Evolutionary conservation across 1,139 yeast genomes (phyloP).

Genomic region (Diutina mesorugosa): DNA sequence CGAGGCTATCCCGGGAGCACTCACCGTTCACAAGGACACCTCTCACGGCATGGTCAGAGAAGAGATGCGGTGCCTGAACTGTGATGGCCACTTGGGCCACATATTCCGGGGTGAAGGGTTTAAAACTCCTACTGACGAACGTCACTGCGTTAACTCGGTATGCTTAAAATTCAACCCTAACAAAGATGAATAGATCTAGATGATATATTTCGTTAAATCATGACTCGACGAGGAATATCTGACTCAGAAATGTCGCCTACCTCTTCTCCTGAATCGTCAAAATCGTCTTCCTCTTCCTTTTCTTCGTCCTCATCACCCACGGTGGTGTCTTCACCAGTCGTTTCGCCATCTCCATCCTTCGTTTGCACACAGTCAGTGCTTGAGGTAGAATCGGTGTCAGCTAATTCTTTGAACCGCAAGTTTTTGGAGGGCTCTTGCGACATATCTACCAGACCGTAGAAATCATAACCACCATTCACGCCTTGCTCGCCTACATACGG

Average conservation of each 20-base stretch:
- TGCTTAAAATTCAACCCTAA: constrained; percentile 40
- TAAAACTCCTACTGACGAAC: constrained; percentile 75
- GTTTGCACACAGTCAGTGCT: neutral
- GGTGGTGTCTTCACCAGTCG: neutral
- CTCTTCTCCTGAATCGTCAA: neutral
- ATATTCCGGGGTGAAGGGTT: constrained; percentile 93
- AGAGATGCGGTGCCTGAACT: constrained; percentile 79
- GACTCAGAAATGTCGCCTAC: neutral
- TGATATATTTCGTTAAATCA: neutral
- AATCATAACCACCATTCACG: neutral
- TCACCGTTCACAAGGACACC: constrained; percentile 46
- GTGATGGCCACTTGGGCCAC: constrained; percentile 94
- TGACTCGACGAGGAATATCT: neutral
- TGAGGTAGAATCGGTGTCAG: neutral
- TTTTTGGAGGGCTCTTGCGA: neutral
- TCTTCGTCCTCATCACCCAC: neutral
- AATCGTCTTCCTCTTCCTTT: neutral
- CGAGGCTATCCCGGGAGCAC: constrained; percentile 74
- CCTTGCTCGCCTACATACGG: neutral
- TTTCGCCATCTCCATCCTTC: neutral
- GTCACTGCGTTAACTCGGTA: constrained; percentile 91
- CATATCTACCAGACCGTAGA: neutral
- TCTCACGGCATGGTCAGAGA: constrained; percentile 68
- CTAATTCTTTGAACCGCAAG: neutral
- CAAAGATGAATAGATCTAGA: neutral